Base-by-base conservation (phyloP, 2,329 filamentous ascomycete genomes). In the Hypomyces rosellus region DNA sequence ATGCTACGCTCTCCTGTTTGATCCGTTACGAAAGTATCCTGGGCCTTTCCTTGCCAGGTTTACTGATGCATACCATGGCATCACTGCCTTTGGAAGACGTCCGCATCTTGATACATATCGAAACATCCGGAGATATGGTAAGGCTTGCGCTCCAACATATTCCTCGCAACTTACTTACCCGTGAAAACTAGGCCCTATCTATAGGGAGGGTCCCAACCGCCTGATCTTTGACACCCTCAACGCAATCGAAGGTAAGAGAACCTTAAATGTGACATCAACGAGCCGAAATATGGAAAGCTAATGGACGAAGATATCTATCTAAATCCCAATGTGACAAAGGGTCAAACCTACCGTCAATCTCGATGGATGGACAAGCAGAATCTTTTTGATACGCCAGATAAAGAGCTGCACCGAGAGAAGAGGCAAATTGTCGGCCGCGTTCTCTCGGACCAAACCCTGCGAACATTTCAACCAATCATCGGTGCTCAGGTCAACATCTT, bases 81-180 rank as follows among this genome's bases (percentile, higher is more conserved):
- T 18, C 8, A 39, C 38, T 36, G 40, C 48, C 18, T 15, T 50
- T 30, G n/a, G 34, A n/a, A 45, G 38, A 34, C 15, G 16, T 15
- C 25, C 45, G 2, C 42, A 50, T 25, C 14, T 50, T 30, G 33
- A 11, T 4, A 45, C 34, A 3, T 50, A 50, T 34, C 33, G 45
- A 16, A 50, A 50, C 20, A 39, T 45, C n/a, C 34, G 38, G 41
- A 50, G 45, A 50, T 50, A 45, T 45, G 48, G 48, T 50, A n/a
- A n/a, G n/a, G n/a, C n/a, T n/a, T n/a, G n/a, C n/a, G n/a, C n/a
- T n/a, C n/a, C n/a, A n/a, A n/a, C n/a, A n/a, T n/a, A n/a, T n/a
- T n/a, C n/a, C n/a, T n/a, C n/a, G n/a, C n/a, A n/a, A n/a, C n/a
- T n/a, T n/a, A n/a, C n/a, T n/a, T n/a, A n/a, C n/a, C n/a, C n/a